Conservation (phyloP, 2,329 filamentous ascomycete species). For the Diaporthe batatas region DNA sequence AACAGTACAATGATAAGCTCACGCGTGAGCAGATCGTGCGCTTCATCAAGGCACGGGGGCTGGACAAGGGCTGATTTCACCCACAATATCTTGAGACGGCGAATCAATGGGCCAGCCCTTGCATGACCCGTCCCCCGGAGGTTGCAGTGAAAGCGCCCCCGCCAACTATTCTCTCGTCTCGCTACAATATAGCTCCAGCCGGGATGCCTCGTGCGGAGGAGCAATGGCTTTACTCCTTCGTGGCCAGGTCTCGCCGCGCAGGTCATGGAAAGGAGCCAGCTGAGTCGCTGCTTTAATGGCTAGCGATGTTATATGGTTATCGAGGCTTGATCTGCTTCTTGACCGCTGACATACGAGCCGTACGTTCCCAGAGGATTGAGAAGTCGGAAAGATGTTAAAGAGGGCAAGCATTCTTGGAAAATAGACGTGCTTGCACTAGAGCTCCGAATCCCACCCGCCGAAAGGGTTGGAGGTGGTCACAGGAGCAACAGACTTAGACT, state of each 20-base stretch:
- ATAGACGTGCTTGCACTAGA: neutral
- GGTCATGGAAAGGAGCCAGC: neutral
- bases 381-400: neutral
- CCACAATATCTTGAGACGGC: neutral
- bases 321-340: neutral
- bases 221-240: neutral
- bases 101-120: no score
- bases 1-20: constrained; percentile 72
- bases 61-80: constrained; percentile 59
- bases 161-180: neutral
- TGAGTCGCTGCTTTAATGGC: neutral
- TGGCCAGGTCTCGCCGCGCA: no score
- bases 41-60: constrained; percentile 69
- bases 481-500: constrained; percentile 1
- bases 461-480: neutral
- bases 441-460: neutral
- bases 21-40: constrained; percentile 70
- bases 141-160: neutral
- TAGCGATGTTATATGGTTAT: neutral
- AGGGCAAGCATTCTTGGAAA: neutral
- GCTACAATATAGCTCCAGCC: neutral
- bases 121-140: neutral
- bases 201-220: neutral
- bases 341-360: neutral
- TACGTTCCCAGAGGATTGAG: neutral